Percentiles rank a stretch among this genome's conserved stretches.
Conservation (phyloP, 495 filamentous ascomycete genomes). For the Wilcoxina mikolae region DNA sequence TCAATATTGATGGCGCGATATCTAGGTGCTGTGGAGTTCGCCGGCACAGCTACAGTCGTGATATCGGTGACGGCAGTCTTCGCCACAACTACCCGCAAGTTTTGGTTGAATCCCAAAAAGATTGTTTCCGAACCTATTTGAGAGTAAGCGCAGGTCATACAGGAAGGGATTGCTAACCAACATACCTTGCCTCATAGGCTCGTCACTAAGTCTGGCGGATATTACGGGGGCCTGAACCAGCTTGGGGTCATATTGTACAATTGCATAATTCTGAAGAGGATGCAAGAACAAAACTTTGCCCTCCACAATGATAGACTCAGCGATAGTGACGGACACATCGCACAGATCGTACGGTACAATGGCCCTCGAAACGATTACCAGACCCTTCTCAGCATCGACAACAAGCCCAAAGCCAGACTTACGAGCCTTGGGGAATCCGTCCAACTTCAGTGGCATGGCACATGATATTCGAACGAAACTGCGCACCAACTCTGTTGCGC, state of each 20-base stretch:
- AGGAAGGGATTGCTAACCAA: not conserved
- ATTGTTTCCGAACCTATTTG: slow-evolving; percentile 57
- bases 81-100: slow-evolving; percentile 79
- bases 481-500: slow-evolving; percentile 77
- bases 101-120: slow-evolving; percentile 95
- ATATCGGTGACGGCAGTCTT: slow-evolving; percentile 95
- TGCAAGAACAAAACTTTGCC: slow-evolving; percentile 95
- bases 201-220: slow-evolving; percentile 65
- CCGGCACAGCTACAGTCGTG: slow-evolving; percentile 90
- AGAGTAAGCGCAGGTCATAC: not conserved
- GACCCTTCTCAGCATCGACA: slow-evolving; percentile 85
- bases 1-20: slow-evolving; percentile 95
- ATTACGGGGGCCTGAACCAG: slow-evolving; percentile 87
- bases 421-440: slow-evolving; percentile 81
- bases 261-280: slow-evolving; percentile 92
- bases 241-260: slow-evolving; percentile 85
- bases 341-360: slow-evolving; percentile 93
- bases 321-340: slow-evolving; percentile 87
- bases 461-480: slow-evolving; percentile 90
- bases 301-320: slow-evolving; percentile 84
- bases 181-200: slow-evolving; percentile 66
- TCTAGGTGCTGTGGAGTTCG: slow-evolving; percentile 76
- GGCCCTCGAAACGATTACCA: slow-evolving; percentile 84
- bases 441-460: slow-evolving; percentile 84
- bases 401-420: slow-evolving; percentile 94